phyloP scores from a whole-genome alignment of 2,329 filamentous ascomycete genomes.

The Beauveria sp. region DNA sequence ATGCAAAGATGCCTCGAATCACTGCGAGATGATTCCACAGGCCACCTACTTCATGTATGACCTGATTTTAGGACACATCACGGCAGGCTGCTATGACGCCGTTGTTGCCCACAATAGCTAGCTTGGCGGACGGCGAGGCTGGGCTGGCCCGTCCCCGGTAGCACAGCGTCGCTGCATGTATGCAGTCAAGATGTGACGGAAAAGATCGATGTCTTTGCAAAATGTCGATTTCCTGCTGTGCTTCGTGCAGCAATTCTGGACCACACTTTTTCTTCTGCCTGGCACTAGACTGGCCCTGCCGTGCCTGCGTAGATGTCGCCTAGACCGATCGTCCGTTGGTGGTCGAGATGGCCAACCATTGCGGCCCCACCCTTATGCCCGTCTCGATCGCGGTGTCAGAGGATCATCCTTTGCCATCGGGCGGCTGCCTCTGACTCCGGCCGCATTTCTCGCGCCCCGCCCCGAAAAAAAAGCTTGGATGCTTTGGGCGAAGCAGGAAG shows the following conservation, averaged over 20 bases:
- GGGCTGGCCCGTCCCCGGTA: neutral
- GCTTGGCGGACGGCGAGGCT: neutral
- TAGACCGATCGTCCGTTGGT: constrained; percentile 3
- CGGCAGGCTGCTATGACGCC: too few species aligned
- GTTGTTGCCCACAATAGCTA: neutral
- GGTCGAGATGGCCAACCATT: neutral
- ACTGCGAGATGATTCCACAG: too few species aligned
- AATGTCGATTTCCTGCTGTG: neutral
- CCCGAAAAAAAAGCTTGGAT: neutral
- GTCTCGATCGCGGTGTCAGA: constrained; percentile 7
- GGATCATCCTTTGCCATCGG: neutral
- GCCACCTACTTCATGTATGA: too few species aligned
- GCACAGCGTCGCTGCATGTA: neutral
- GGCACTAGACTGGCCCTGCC: neutral
- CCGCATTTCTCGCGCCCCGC: neutral
- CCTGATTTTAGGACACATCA: too few species aligned
- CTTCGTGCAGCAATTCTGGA: neutral
- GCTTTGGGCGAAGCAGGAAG: neutral
- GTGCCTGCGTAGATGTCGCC: neutral
- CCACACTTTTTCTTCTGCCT: neutral
- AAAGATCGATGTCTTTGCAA: constrained; percentile 2
- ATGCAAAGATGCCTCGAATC: too few species aligned
- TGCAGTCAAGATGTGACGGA: neutral
- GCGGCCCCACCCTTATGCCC: neutral
- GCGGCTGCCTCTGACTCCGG: neutral